Evolutionary conservation across 108 stramenopile genomes (phyloP), one percentile per base, ranked within the genome.

Genomic region (Pseudonitzschia delicatissima): DNA sequence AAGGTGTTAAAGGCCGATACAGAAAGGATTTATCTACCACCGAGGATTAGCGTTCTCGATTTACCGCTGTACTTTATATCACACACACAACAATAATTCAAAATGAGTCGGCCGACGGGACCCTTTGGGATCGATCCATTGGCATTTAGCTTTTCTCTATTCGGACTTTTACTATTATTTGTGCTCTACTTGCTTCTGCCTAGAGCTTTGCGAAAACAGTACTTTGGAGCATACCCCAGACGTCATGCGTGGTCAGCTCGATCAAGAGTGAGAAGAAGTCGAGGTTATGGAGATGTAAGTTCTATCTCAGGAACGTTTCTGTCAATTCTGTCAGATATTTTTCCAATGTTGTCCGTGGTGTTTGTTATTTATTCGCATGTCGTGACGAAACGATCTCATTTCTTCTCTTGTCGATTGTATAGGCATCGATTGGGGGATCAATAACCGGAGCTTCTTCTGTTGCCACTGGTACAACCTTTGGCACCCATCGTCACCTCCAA

Each of bases 241-340:
- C 80, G 91, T 47, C 88, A 88, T 66, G 91, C 91, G 15, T 92
- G 91, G 91, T 87, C 85, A 34, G 84, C 87, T 8, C 58, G 90
- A 63, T 66, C 64, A 34, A 60, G 86, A 55, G 65, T 62, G 28
- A 72, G 72, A 51, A 39, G 72, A 45, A 45, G 57, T 50, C 20
- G 72, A 59, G 71, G 71, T 20, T 73, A 73, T 60, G 62, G 62
- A 34, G 61, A 64, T 37, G 72, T 73, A 73, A 51, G 72, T 44
- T 37, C 12, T 28, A 28, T 48, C 2, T 49, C 0, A 52, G 12
- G 11, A 25, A 25, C 20, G n/a, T 17, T 0, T n/a, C 25, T n/a
- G 11, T 12, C 28, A 31, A 12, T 58, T 31, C 4, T n/a, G n/a
- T n/a, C n/a, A n/a, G n/a, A n/a, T n/a, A n/a, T n/a, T n/a, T n/a